These are phyloP conservation scores for Pleurozium schreberi DNA, from an alignment of 225 moss, liverwort and hornwort species.

Conservation along the genomic window DNA sequence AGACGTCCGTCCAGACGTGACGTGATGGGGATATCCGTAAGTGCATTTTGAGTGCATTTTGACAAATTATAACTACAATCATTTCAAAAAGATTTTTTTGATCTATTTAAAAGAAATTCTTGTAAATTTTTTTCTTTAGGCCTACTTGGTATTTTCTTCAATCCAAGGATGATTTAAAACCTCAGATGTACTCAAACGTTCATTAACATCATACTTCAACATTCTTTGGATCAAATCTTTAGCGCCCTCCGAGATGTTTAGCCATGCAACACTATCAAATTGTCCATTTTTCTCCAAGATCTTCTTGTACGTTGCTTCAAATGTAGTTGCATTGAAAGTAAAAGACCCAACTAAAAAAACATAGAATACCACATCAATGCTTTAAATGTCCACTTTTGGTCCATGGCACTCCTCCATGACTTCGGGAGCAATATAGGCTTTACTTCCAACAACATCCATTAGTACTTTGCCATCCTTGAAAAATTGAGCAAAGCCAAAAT, in stretches of 20 bases:
- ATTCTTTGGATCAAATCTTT: constrained; percentile 31
- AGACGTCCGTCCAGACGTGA: too few relatives aligned
- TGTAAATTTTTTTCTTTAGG: not conserved
- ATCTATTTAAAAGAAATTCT: not conserved
- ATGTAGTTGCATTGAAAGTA: not conserved
- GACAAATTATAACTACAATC: not conserved
- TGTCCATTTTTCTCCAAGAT: not conserved
- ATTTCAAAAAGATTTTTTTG: too few relatives aligned
- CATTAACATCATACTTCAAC: constrained; percentile 9
- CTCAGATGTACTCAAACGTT: constrained; percentile 8
- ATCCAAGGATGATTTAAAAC: constrained; percentile 46
- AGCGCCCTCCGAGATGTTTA: constrained; percentile 21
- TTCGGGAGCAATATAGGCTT: not conserved
- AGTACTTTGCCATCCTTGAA: not conserved
- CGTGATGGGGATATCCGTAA: too few relatives aligned
- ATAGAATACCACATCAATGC: not conserved
- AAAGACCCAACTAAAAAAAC: not conserved
- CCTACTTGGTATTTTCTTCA: not conserved
- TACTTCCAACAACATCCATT: not conserved
- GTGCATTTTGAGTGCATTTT: not conserved
- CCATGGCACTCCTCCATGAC: not conserved
- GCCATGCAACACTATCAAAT: not conserved
- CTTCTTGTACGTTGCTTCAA: not conserved
- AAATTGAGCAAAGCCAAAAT: not conserved
- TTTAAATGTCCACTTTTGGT: not conserved